Conservation (phyloP, 2,329 filamentous ascomycete genomes). For the Lecanicillium sp. region DNA sequence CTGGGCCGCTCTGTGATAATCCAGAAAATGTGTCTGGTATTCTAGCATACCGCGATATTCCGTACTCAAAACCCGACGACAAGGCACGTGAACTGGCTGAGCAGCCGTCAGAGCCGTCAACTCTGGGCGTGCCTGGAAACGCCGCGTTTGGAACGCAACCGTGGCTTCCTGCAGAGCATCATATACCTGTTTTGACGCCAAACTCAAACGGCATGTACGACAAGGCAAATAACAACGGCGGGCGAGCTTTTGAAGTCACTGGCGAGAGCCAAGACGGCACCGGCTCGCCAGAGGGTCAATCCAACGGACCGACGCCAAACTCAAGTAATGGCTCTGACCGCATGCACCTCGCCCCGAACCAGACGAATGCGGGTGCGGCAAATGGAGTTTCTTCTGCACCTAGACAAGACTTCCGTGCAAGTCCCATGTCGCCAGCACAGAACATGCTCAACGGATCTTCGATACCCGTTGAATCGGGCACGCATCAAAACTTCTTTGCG, state of each 20-base stretch:
- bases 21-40: constrained; percentile 31
- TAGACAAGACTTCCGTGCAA: constrained; percentile 33
- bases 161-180: constrained; percentile 33
- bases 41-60: constrained; percentile 36
- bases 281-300: constrained; percentile 40
- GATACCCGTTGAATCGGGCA: constrained; percentile 18
- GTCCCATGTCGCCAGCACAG: constrained; percentile 38
- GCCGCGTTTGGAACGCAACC: constrained; percentile 19
- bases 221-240: constrained; percentile 19
- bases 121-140: constrained; percentile 2
- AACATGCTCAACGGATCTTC: constrained; percentile 19
- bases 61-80: constrained; percentile 32
- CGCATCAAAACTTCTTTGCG: constrained; percentile 31
- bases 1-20: constrained; percentile 22
- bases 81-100: too few species aligned
- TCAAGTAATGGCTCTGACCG: constrained; percentile 33
- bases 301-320: constrained; percentile 51
- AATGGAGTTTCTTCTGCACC: neutral
- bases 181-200: constrained; percentile 27
- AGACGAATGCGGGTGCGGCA: too few species aligned
- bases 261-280: constrained; percentile 39
- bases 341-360: constrained; percentile 1
- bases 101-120: constrained; percentile 3
- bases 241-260: constrained; percentile 27
- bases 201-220: constrained; percentile 25